Evolutionary conservation across 805 yeast genomes (phyloP).

Genomic region (Sugiyamaella americana): DNA sequence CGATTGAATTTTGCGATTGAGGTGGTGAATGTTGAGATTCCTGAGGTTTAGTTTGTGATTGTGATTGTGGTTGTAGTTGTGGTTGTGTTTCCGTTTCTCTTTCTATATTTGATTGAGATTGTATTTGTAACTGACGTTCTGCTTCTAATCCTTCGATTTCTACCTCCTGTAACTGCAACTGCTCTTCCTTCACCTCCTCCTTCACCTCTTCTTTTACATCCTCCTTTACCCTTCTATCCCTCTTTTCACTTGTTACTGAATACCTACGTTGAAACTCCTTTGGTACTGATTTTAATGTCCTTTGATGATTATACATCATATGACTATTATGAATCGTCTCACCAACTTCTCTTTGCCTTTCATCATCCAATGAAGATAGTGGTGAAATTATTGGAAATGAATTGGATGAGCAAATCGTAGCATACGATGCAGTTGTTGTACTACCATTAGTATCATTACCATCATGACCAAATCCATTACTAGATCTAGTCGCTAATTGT

Average conservation of each 20-base stretch:
- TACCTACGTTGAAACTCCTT: neutral
- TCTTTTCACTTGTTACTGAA: neutral
- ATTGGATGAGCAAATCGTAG: conserved; percentile 16
- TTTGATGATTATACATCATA: conserved; percentile 12
- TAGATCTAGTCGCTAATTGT: conserved; percentile 25
- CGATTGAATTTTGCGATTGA: neutral
- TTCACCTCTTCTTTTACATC: conserved; percentile 3
- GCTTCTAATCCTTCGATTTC: neutral
- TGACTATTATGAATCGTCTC: neutral
- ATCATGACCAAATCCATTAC: conserved; percentile 8
- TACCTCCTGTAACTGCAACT: neutral
- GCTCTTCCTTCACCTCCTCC: neutral
- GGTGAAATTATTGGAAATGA: conserved; percentile 19
- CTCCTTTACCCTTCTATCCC: conserved; percentile 3
- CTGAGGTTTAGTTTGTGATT: neutral
- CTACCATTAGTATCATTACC: conserved; percentile 6
- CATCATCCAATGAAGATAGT: conserved; percentile 22
- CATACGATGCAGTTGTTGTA: conserved; percentile 10
- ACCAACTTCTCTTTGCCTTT: conserved; percentile 17
- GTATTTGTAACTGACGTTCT: neutral
- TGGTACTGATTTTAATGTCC: conserved; percentile 2
- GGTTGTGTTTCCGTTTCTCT: neutral
- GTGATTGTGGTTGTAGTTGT: conserved; percentile 6
- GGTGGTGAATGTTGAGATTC: neutral
- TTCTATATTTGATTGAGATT: neutral